Percentiles rank a stretch among this genome's conserved stretches.
Conservation (phyloP, 495 filamentous ascomycete species). For the Cercophora samala region DNA sequence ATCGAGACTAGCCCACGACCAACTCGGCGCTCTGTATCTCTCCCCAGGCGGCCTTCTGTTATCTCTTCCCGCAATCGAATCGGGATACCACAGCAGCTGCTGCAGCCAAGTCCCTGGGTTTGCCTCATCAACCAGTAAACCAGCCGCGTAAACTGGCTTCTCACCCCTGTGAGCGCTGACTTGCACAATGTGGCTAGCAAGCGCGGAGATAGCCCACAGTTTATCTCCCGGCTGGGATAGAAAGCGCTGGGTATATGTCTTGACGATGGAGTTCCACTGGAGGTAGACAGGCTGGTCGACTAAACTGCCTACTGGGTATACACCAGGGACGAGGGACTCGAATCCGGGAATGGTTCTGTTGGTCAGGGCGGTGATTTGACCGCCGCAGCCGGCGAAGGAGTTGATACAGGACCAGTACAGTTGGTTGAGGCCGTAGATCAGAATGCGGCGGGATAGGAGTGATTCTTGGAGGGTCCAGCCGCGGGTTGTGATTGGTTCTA, state of each 20-base stretch:
- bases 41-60: not conserved
- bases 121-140: slow-evolving; percentile 3
- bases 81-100: slow-evolving; percentile 13
- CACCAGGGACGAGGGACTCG: slow-evolving; percentile 6
- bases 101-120: slow-evolving; percentile 9
- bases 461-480: not conserved
- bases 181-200: slow-evolving; percentile 5
- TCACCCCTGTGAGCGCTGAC: slow-evolving; percentile 10
- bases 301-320: slow-evolving; percentile 10
- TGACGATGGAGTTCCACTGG: slow-evolving; percentile 13
- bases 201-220: slow-evolving; percentile 9
- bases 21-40: not conserved
- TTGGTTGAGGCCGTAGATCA: slow-evolving; percentile 1
- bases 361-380: not conserved
- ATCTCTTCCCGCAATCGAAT: not conserved
- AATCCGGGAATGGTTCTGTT: not conserved
- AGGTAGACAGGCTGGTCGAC: slow-evolving; percentile 1
- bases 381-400: slow-evolving; percentile 12
- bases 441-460: not conserved
- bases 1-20: not conserved
- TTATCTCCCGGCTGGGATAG: slow-evolving; percentile 7
- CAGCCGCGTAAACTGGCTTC: slow-evolving; percentile 8
- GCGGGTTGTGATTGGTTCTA: not conserved
- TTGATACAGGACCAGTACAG: slow-evolving; percentile 16
- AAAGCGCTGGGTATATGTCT: slow-evolving; percentile 8